A percentile compares a stretch with the other conserved stretches of the same genome.
These are phyloP conservation scores for Rhizopogon vulgaris DNA, from an alignment of 768 basidiomycete genomes.

Conservation along the genomic window DNA sequence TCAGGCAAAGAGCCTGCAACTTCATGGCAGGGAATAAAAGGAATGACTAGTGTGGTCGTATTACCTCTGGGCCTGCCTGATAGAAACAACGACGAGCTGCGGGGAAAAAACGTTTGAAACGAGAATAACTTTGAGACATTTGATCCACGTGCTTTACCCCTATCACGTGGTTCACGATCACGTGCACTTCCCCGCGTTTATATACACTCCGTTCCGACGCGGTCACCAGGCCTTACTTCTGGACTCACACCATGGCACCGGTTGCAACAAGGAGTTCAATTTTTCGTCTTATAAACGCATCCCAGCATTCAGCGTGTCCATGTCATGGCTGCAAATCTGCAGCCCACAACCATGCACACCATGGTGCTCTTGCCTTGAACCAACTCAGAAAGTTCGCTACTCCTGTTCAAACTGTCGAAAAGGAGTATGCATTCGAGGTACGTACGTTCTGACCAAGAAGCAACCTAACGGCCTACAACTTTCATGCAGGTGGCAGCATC, in stretches of 20 bases:
- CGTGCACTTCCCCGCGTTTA: slow-evolving; percentile 7
- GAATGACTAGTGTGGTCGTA: neutral
- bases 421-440: slow-evolving; percentile 92
- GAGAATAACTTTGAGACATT: neutral
- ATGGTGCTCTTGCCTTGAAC: slow-evolving; percentile 34
- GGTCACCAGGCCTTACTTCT: slow-evolving; percentile 12
- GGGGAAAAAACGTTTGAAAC: neutral
- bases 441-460: slow-evolving; percentile 26
- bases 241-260: slow-evolving; percentile 25
- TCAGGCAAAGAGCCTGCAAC: slow-evolving; percentile 30
- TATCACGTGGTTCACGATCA: slow-evolving; percentile 4
- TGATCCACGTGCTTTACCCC: neutral
- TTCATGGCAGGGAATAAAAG: slow-evolving; percentile 30
- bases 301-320: slow-evolving; percentile 70
- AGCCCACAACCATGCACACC: slow-evolving; percentile 33
- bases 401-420: slow-evolving; percentile 64
- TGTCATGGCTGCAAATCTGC: slow-evolving; percentile 64
- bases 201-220: slow-evolving; percentile 8
- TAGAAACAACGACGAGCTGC: slow-evolving; percentile 1
- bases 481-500: slow-evolving; percentile 67
- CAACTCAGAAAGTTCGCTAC: slow-evolving; percentile 73
- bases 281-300: slow-evolving; percentile 67
- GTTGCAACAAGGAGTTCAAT: slow-evolving; percentile 55
- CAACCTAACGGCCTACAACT: neutral
- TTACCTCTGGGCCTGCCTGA: neutral